Percentiles rank a stretch among this genome's conserved stretches.
These are phyloP conservation scores for Sordariomycetes sp. DNA, from an alignment of 2,329 filamentous ascomycete genomes.

Conservation along the genomic window DNA sequence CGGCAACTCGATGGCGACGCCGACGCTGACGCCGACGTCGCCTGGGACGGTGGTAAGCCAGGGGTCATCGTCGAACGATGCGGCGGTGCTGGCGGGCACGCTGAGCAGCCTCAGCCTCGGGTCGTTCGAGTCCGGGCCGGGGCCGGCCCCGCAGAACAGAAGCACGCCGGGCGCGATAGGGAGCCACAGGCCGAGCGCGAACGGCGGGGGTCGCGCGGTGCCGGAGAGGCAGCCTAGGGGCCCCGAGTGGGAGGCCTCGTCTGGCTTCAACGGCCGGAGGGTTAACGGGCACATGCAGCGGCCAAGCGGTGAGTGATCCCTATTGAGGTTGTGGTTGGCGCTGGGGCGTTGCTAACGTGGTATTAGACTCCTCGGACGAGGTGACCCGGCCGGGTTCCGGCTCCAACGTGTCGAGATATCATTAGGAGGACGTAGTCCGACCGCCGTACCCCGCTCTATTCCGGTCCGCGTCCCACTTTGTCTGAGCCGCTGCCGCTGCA, in stretches of 20 bases:
- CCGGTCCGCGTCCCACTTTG: neutral
- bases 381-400: constrained; percentile 22
- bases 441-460: neutral
- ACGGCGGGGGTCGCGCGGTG: constrained; percentile 26
- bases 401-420: constrained; percentile 14
- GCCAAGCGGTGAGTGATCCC: constrained; percentile 39
- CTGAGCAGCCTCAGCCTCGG: constrained; percentile 38
- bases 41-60: constrained; percentile 19
- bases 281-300: constrained; percentile 48
- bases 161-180: constrained; percentile 49
- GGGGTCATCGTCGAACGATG: constrained; percentile 18
- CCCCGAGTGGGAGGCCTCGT: constrained; percentile 44
- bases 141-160: constrained; percentile 21
- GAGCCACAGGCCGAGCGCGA: constrained; percentile 45
- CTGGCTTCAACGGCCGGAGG: constrained; percentile 39
- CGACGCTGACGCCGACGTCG: constrained; percentile 18
- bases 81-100: constrained; percentile 25
- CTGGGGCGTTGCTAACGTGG: constrained; percentile 8
- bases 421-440: constrained; percentile 1
- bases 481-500: neutral
- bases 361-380: constrained; percentile 27
- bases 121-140: constrained; percentile 29
- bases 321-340: constrained; percentile 3
- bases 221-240: constrained; percentile 52
- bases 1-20: constrained; percentile 18